Conservation (phyloP, 768 basidiomycete species). For the Nevesoporus exiguus region DNA sequence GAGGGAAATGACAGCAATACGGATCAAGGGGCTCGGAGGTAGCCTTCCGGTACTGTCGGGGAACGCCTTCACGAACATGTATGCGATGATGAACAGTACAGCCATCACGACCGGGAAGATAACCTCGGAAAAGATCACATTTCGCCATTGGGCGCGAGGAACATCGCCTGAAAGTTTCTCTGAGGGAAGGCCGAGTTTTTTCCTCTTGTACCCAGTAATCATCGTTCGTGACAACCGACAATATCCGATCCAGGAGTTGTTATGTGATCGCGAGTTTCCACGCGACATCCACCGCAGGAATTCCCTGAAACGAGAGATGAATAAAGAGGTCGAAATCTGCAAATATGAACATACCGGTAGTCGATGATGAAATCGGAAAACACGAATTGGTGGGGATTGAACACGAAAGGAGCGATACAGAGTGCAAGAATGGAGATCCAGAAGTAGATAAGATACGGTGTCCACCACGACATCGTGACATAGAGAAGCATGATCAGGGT, state of each 20-base stretch:
- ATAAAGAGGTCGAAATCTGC: not conserved
- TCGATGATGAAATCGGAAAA: slow-evolving; percentile 97
- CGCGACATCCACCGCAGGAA: slow-evolving; percentile 99
- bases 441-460: slow-evolving; percentile 93
- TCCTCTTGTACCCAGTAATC: slow-evolving; percentile 99
- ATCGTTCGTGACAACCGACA: slow-evolving; percentile 96
- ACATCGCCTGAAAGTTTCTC: slow-evolving; percentile 96
- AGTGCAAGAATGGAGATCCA: slow-evolving; percentile 93
- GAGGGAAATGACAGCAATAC: slow-evolving; percentile 88
- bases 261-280: slow-evolving; percentile 95
- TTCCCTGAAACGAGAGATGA: slow-evolving; percentile 53
- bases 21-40: slow-evolving; percentile 81
- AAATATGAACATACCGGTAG: slow-evolving; percentile 57
- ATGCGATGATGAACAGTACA: slow-evolving; percentile 79
- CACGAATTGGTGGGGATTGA: slow-evolving; percentile 99
- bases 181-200: slow-evolving; percentile 92
- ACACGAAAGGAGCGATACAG: slow-evolving; percentile 94
- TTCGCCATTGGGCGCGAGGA: slow-evolving; percentile 89
- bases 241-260: slow-evolving; percentile 99
- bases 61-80: slow-evolving; percentile 93
- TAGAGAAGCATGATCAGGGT: slow-evolving; percentile 91
- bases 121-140: slow-evolving; percentile 84
- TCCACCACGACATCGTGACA: slow-evolving; percentile 89
- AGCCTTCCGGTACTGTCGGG: slow-evolving; percentile 55
- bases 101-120: slow-evolving; percentile 86